A percentile compares a stretch with the other conserved stretches of the same genome.
These are phyloP conservation scores for Xylariaceae sp. DNA, from an alignment of 2,329 filamentous ascomycete species.

Conservation along the genomic window DNA sequence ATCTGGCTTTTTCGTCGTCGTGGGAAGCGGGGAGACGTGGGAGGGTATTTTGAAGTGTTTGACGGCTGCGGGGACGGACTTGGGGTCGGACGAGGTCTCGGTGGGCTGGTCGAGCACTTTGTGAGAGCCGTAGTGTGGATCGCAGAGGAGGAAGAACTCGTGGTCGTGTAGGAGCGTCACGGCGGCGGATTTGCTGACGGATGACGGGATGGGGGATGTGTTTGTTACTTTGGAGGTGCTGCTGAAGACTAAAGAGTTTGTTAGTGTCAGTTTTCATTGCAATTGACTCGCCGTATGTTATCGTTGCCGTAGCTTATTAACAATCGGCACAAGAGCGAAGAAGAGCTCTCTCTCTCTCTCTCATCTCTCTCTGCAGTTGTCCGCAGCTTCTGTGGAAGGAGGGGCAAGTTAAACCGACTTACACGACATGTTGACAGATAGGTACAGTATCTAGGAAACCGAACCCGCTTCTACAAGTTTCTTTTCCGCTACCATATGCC, in stretches of 20 bases:
- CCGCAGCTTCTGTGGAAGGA: background rate
- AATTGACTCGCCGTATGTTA: too few relatives aligned
- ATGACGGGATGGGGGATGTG: constrained; percentile 40
- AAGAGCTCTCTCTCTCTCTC: too few relatives aligned
- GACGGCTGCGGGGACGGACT: constrained; percentile 24
- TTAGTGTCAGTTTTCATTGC: background rate
- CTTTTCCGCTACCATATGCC: too few relatives aligned
- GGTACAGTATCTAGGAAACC: too few relatives aligned
- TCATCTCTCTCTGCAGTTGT: too few relatives aligned
- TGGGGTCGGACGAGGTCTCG: constrained; percentile 20
- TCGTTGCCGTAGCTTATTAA: too few relatives aligned
- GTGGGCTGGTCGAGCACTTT: constrained; percentile 24
- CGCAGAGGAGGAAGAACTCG: constrained; percentile 49
- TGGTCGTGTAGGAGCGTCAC: constrained; percentile 50
- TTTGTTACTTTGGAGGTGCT: constrained; percentile 43
- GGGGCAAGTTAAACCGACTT: constrained; percentile 15
- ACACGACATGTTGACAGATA: constrained; percentile 26
- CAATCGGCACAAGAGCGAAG: too few relatives aligned
- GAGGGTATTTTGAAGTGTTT: constrained; percentile 29
- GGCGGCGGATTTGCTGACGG: constrained; percentile 21
- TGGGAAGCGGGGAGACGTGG: constrained; percentile 22
- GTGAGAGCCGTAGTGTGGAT: constrained; percentile 48
- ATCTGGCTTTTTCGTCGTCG: background rate
- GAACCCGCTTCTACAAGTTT: too few relatives aligned
- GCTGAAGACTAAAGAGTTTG: constrained; percentile 39